Evolutionary conservation across 2,329 filamentous ascomycete genomes (phyloP).

Genomic region (Tolypocladium amazonense): DNA sequence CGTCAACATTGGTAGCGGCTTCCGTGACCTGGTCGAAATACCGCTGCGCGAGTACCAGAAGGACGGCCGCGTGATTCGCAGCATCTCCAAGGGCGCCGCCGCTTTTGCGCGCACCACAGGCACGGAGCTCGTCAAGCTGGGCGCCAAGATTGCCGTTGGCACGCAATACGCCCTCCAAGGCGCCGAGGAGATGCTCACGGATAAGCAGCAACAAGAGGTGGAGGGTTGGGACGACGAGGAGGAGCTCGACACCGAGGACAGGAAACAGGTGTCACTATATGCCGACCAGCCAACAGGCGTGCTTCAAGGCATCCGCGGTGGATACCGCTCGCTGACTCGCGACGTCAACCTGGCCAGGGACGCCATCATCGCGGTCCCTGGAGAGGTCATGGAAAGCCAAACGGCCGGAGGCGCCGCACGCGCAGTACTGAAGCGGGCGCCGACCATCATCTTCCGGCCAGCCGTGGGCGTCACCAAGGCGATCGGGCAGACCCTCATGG

Average conservation of each 20-base stretch:
- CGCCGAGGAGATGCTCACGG: conserved; percentile 67
- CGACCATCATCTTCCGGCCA: conserved; percentile 86
- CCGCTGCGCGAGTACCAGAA: conserved; percentile 89
- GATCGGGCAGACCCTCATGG: conserved; percentile 79
- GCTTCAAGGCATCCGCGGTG: conserved; percentile 72
- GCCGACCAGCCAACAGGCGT: conserved; percentile 90
- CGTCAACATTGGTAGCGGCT: conserved; percentile 81
- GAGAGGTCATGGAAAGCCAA: conserved; percentile 78
- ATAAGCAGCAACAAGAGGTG: conserved; percentile 25
- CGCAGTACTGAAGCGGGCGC: conserved; percentile 70
- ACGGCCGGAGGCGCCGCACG: conserved; percentile 71
- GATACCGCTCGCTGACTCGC: conserved; percentile 70
- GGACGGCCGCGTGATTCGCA: conserved; percentile 84
- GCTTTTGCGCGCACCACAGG: conserved; percentile 91
- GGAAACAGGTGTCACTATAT: conserved; percentile 78
- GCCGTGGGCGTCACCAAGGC: conserved; percentile 85
- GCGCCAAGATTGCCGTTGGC: conserved; percentile 87
- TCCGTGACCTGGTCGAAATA: conserved; percentile 78
- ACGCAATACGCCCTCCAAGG: conserved; percentile 89
- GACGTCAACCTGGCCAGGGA: conserved; percentile 82
- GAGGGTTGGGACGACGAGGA: conserved; percentile 44
- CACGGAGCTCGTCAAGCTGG: conserved; percentile 85
- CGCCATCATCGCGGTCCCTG: conserved; percentile 89
- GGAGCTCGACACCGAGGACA: conserved; percentile 55
- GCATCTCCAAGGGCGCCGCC: conserved; percentile 79